A percentile compares a stretch with the other conserved stretches of the same genome.
These are phyloP conservation scores for Dryas drummondii DNA, from an alignment of 306 rosid species.

Conservation along the genomic window DNA sequence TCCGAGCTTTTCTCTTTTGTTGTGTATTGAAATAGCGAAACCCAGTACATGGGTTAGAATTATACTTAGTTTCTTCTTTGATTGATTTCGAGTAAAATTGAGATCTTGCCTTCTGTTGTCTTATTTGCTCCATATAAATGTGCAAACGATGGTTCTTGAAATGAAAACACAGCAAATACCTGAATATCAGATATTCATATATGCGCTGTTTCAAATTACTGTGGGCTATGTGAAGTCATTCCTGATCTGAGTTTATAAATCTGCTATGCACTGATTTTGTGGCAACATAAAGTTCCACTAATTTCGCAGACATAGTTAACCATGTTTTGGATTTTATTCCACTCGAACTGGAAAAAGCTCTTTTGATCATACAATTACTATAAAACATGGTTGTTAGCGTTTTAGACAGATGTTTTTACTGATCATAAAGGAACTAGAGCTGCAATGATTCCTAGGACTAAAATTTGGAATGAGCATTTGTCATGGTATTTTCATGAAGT, in stretches of 20 bases:
- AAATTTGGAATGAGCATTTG: background rate
- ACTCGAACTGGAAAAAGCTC: background rate
- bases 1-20: background rate
- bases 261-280: background rate
- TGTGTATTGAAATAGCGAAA: background rate
- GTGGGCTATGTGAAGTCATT: conserved; percentile 1
- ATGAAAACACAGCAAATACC: background rate
- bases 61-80: background rate
- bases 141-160: background rate
- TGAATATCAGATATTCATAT: background rate
- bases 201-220: too few species aligned
- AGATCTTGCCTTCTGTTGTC: background rate
- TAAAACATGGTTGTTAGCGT: background rate
- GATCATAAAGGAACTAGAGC: background rate
- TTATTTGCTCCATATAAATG: background rate
- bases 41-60: background rate
- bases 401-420: background rate
- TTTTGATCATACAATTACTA: background rate
- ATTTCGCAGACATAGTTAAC: background rate
- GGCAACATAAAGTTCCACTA: background rate
- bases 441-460: background rate
- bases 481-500: background rate
- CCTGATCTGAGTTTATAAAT: background rate
- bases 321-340: conserved; percentile 2
- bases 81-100: conserved; percentile 4